Conservation (phyloP, 1,284 basidiomycete genomes). For the Fomitopsis pinicola region DNA sequence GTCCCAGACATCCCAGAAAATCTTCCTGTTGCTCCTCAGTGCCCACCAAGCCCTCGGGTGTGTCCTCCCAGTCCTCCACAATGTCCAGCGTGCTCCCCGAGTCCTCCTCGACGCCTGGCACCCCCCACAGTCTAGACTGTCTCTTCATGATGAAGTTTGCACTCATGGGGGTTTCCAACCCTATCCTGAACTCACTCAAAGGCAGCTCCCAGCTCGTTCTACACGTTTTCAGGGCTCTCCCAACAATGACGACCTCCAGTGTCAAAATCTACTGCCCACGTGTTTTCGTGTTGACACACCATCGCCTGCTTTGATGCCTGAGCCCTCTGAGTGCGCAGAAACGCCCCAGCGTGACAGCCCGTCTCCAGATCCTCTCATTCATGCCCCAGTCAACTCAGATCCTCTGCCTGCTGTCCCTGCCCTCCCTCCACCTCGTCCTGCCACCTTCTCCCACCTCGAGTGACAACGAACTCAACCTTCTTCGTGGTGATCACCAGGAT, state of each 20-base stretch:
- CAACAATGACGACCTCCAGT: too few relatives aligned
- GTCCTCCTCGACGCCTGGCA: constrained; percentile 3
- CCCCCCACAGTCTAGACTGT: constrained; percentile 5
- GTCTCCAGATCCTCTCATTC: too few relatives aligned
- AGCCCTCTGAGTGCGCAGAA: too few relatives aligned
- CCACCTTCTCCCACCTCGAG: constrained; percentile 1
- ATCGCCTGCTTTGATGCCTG: too few relatives aligned
- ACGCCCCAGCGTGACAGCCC: too few relatives aligned
- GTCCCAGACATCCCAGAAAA: background rate
- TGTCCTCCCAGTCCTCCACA: background rate
- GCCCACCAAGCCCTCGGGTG: constrained; percentile 1
- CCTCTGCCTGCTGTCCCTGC: too few relatives aligned
- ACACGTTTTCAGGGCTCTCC: too few relatives aligned
- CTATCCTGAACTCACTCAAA: background rate
- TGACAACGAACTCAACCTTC: too few relatives aligned
- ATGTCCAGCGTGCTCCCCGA: background rate
- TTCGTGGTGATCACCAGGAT: background rate
- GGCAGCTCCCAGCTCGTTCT: too few relatives aligned
- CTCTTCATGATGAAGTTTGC: background rate
- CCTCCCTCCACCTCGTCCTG: background rate
- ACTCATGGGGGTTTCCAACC: constrained; percentile 3
- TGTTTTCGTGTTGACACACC: too few relatives aligned
- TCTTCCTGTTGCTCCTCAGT: background rate
- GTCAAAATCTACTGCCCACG: too few relatives aligned
- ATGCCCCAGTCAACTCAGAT: too few relatives aligned